Base-by-base conservation (phyloP, 148 eudicot genomes). In the Mesembryanthemum crystallinum region DNA sequence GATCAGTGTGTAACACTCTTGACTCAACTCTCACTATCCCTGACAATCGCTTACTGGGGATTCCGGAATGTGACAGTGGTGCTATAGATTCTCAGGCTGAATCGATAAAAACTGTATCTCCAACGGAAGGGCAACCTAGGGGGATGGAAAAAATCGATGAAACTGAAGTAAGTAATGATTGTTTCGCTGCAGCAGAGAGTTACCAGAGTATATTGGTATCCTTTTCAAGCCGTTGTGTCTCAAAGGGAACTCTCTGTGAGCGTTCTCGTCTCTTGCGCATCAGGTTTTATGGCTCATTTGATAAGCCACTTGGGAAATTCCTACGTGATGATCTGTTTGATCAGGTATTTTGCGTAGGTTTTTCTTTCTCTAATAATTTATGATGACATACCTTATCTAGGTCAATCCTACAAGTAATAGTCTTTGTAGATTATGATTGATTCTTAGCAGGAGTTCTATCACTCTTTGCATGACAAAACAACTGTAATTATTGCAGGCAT, bases 291-390 rank as follows among this genome's bases (percentile, higher is more conserved):
- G 97, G 99, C 18, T 83, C 87, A 62, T 96, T 88, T 82, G 99
- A 96, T 85, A 96, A 96, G 85, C 99, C 99, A 59, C 85, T 96
- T 7, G 98, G 99, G 64, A 87, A 86, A 77, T 96, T 86, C 81
- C 94, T 96, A 47, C 88, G 78, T 63, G 93, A 91, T 75, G 93
- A 92, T 82, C 80, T 96, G 72, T 92, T 96, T 88, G 90, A 87
- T 91, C 94, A 86, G 90, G 99, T 95, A 85, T 51, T 57, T 30
- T 71, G 69, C 33, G 42, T 25, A 27, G 13, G 24, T 59, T 33
- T 47, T 32, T 15, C 3, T 39, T 74, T 49, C 39, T 37, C 27
- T 29, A 39, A 60, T n/a, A 32, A 63, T 71, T 66, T 73, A 75
- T 35, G 72, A 64, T 35, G 61, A 21, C 18, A 63, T 47, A 23